Evolutionary conservation across 345 rosid genomes (phyloP), one percentile per base, ranked within the genome.

Genomic region (Sisymbrium altissimum): DNA sequence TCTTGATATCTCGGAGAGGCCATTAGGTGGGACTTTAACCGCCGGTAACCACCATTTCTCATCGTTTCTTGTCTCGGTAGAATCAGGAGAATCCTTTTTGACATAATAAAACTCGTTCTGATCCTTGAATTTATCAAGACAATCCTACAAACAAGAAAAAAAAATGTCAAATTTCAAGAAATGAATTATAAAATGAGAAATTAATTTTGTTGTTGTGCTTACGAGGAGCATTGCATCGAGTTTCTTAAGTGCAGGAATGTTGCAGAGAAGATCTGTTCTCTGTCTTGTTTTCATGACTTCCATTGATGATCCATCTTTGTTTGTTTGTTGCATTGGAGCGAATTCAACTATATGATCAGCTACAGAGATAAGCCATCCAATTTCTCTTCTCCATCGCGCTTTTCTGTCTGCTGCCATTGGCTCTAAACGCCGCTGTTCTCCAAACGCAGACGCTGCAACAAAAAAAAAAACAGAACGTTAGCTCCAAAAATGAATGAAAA

Each of bases 41-140:
- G 88, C 86, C 17, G 98, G 97, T 58, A 92, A 80, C 98, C 98
- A 90, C 98, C 98, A 92, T 77, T 90, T 92, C 25, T 90, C 94
- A 56, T 89, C 97, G 67, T 73, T 85, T 66, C 94, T 86, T 76
- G 79, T 78, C 11, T 80, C 64, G 6, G 73, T 84, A 7, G 91
- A 83, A 78, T 87, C 92, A 4, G 91, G 84, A 7, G 88, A 92
- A 65, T 88, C 86, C 71, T 77, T 87, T 9, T 86, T 83, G 5
- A 87, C 85, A 66, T 92, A 92, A 43, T 40, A 76, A 64, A 92
- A 92, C 77, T 92, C 98, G 15, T 55, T 72, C 44, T 86, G 88
- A 45, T 86, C 93, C 79, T 79, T 86, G 84, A 92, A 92, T 67
- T 87, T 90, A 45, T 92, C 97, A 52, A 90, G 72, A 81, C 89